Percentiles rank a stretch among this genome's conserved stretches.
These are phyloP conservation scores for Arctium lappa DNA, from an alignment of 129 eudicot species.

Conservation along the genomic window DNA sequence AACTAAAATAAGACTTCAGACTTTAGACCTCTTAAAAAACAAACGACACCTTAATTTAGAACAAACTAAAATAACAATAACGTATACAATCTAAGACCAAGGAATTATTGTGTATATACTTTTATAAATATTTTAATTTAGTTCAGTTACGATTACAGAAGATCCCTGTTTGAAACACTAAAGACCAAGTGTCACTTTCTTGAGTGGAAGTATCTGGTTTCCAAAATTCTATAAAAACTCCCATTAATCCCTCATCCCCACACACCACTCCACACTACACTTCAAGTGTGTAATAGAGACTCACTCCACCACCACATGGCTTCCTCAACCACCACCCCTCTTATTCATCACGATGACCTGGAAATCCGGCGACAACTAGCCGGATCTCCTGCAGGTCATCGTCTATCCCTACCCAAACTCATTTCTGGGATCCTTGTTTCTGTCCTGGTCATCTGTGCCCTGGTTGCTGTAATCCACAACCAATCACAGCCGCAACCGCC, in stretches of 20 bases:
- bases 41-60: too few species aligned
- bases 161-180: neutral
- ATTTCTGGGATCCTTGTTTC: slow-evolving; percentile 21
- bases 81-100: too few species aligned
- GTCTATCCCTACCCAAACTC: slow-evolving; percentile 6
- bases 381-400: slow-evolving; percentile 15
- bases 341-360: slow-evolving; percentile 15
- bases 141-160: neutral
- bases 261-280: slow-evolving; percentile 17
- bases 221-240: slow-evolving; percentile 21
- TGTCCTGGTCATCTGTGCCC: neutral
- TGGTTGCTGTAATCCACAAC: slow-evolving; percentile 22
- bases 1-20: too few species aligned
- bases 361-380: slow-evolving; percentile 10
- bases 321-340: slow-evolving; percentile 30
- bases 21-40: too few species aligned
- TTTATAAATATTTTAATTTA: too few species aligned
- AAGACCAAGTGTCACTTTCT: slow-evolving; percentile 11
- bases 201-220: neutral
- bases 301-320: slow-evolving; percentile 23
- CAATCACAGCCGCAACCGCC: slow-evolving; percentile 9
- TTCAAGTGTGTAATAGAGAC: neutral
- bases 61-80: too few species aligned
- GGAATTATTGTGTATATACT: too few species aligned
- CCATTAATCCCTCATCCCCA: neutral